Percentiles rank a stretch among this genome's conserved stretches.
phyloP scores from a whole-genome alignment of 345 rosid species.

The Lenwebbia sp. region DNA sequence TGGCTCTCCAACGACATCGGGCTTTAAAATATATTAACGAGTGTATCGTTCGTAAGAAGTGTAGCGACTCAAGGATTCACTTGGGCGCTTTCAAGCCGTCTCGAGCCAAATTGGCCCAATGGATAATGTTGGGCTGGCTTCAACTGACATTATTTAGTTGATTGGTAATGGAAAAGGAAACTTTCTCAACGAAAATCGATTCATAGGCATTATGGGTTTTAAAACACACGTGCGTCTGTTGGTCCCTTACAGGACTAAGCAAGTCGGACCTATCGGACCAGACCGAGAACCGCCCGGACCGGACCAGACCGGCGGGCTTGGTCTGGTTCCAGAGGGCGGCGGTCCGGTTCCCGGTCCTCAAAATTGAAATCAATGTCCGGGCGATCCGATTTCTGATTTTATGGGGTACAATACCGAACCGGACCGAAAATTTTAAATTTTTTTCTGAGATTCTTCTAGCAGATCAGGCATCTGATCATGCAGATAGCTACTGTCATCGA shows the following conservation, averaged over 20 bases:
- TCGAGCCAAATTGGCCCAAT: background rate
- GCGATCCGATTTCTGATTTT: no score
- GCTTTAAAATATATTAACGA: accelerated
- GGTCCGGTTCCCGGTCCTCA: no score
- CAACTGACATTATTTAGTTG: no score
- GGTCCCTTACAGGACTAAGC: no score
- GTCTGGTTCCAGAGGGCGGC: no score
- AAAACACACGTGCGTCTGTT: no score
- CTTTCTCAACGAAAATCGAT: background rate
- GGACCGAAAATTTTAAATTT: no score
- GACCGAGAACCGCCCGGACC: no score
- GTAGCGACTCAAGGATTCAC: background rate
- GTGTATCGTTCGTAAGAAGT: background rate
- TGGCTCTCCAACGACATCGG: accelerated
- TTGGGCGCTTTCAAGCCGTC: background rate
- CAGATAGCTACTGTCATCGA: constrained; percentile 39
- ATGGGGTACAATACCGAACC: no score
- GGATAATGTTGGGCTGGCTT: background rate
- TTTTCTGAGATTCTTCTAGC: constrained; percentile 37
- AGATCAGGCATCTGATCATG: constrained; percentile 34
- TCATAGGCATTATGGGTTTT: background rate
- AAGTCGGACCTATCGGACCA: no score
- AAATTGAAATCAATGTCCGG: no score
- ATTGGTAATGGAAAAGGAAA: background rate
- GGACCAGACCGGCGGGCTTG: no score